These are phyloP conservation scores for Fusarium buxicola DNA, from an alignment of 2,329 filamentous ascomycete species.

Conservation along the genomic window DNA sequence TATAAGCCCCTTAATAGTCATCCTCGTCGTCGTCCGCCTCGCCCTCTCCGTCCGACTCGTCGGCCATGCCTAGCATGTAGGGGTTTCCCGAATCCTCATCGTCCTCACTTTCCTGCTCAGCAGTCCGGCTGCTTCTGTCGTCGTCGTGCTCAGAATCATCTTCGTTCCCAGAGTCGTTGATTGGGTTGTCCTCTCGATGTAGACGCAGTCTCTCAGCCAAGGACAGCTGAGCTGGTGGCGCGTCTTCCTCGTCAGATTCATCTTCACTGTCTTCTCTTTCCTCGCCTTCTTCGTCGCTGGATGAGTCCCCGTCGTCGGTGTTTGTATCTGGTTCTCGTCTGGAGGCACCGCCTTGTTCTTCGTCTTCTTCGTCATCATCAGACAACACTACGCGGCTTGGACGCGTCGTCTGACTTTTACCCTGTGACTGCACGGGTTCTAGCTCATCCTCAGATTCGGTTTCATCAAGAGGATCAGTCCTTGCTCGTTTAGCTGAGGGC, in stretches of 20 bases:
- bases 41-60: conserved; percentile 48
- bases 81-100: conserved; percentile 42
- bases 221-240: conserved; percentile 21
- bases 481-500: conserved; percentile 41
- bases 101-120: conserved; percentile 28
- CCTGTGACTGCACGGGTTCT: background rate
- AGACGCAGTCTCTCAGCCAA: conserved; percentile 35
- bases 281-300: conserved; percentile 12
- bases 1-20: conserved; percentile 13
- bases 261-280: conserved; percentile 16
- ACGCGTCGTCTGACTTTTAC: conserved; percentile 2
- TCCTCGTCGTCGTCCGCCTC: conserved; percentile 35
- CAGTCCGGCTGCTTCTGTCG: conserved; percentile 35
- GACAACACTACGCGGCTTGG: conserved; percentile 4
- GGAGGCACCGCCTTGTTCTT: conserved; percentile 30
- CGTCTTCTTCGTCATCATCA: conserved; percentile 35
- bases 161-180: conserved; percentile 10
- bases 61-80: conserved; percentile 50
- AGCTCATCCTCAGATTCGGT: conserved; percentile 42
- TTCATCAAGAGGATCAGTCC: conserved; percentile 28
- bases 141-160: conserved; percentile 13
- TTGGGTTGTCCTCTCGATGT: conserved; percentile 34
- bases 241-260: conserved; percentile 28
- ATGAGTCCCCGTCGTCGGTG: background rate
- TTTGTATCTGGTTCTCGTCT: conserved; percentile 8